Conservation (phyloP, 2,329 filamentous ascomycete genomes). For the Pseudopyricularia javanii region DNA sequence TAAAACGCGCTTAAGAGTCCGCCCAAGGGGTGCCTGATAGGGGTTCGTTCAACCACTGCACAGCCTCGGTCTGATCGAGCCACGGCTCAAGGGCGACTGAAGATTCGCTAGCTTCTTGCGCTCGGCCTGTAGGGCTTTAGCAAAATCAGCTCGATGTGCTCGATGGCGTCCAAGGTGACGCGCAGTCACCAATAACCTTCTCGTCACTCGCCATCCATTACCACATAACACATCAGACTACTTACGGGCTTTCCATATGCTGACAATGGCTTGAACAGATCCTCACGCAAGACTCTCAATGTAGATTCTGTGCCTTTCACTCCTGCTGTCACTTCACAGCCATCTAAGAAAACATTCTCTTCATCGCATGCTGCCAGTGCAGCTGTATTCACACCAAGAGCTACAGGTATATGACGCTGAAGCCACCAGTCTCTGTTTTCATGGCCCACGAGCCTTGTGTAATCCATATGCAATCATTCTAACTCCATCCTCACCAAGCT, state of each 20-base stretch:
- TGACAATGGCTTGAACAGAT: neutral
- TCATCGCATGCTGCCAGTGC: constrained; percentile 86
- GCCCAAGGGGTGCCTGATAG: too few species aligned
- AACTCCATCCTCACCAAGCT: constrained; percentile 15
- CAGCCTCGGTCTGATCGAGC: too few species aligned
- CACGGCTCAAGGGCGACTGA: too few species aligned
- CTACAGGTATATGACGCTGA: constrained; percentile 14
- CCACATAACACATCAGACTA: neutral
- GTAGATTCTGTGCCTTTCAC: constrained; percentile 96
- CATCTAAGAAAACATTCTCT: constrained; percentile 60
- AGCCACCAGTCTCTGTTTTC: constrained; percentile 16
- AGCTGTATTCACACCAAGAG: constrained; percentile 70
- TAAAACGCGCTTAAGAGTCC: too few species aligned
- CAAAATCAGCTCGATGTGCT: too few species aligned
- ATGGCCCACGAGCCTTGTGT: constrained; percentile 6
- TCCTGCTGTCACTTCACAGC: constrained; percentile 33
- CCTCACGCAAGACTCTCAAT: constrained; percentile 58
- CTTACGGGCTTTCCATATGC: neutral
- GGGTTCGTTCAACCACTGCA: too few species aligned
- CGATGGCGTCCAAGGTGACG: too few species aligned
- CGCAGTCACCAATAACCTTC: too few species aligned
- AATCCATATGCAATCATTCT: too few species aligned
- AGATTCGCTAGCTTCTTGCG: too few species aligned
- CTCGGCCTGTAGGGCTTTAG: too few species aligned
- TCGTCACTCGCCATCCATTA: neutral